Evolutionary conservation across 1,139 yeast species (phyloP).

Genomic region (Suhomyces terraborum): DNA sequence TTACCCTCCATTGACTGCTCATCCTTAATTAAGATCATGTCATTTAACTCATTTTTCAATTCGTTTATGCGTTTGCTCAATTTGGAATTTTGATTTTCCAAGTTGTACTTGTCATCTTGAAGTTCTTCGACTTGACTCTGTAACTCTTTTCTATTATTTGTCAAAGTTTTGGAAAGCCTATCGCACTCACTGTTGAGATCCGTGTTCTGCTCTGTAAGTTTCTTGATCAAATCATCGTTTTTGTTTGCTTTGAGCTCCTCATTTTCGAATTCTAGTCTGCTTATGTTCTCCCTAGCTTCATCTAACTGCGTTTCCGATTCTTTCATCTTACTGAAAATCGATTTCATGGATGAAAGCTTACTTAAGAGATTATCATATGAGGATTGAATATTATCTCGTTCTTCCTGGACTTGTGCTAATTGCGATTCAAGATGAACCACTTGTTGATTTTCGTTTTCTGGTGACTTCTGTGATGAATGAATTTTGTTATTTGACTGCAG

Average conservation of each 20-base stretch:
- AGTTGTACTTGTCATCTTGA: conserved; percentile 49
- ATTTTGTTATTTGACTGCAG: conserved; percentile 11
- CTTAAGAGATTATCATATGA: conserved; percentile 77
- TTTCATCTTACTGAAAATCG: conserved; percentile 73
- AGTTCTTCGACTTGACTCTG: conserved; percentile 45
- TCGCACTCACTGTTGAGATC: conserved; percentile 70
- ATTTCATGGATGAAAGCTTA: conserved; percentile 77
- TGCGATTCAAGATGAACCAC: background rate
- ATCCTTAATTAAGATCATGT: conserved; percentile 46
- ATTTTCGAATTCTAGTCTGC: conserved; percentile 30
- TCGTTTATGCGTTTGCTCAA: conserved; percentile 42
- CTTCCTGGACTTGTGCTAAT: conserved; percentile 30
- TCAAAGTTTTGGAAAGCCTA: conserved; percentile 53
- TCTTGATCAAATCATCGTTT: conserved; percentile 17
- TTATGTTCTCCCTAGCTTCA: conserved; percentile 44
- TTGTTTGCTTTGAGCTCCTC: conserved; percentile 21
- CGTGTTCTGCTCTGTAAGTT: conserved; percentile 53
- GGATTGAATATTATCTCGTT: conserved; percentile 66
- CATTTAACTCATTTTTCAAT: conserved; percentile 45
- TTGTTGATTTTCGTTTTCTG: background rate
- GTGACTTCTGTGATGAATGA: conserved; percentile 5
- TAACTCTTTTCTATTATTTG: conserved; percentile 46
- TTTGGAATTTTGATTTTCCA: conserved; percentile 41
- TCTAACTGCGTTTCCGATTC: conserved; percentile 73
- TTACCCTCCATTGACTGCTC: conserved; percentile 51